phyloP scores from a whole-genome alignment of 768 basidiomycete genomes.

The Leucosporidium scottii region DNA sequence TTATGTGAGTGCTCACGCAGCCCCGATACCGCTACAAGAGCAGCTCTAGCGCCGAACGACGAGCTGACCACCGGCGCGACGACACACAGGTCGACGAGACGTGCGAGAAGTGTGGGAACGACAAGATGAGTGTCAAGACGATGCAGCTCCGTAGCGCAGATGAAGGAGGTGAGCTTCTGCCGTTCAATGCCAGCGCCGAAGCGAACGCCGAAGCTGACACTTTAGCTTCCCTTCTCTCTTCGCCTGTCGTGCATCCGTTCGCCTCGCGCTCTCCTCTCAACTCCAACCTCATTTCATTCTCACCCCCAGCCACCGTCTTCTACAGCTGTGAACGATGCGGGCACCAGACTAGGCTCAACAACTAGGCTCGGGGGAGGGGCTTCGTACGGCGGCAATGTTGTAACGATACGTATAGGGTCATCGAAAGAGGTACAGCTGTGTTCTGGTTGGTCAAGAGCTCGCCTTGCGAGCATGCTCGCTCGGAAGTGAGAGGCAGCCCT shows the following conservation, averaged over 20 bases:
- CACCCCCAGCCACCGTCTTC: constrained; percentile 23
- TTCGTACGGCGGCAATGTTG: not conserved
- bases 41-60: too few species aligned
- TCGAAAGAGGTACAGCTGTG: too few species aligned
- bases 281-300: not conserved
- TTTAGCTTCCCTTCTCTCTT: too few species aligned
- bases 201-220: too few species aligned
- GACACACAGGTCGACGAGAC: constrained; percentile 69
- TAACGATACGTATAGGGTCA: not conserved
- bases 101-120: constrained; percentile 53
- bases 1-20: constrained; percentile 4
- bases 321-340: constrained; percentile 39
- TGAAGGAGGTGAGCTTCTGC: constrained; percentile 22
- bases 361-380: constrained; percentile 22
- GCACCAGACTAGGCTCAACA: constrained; percentile 41
- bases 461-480: too few species aligned
- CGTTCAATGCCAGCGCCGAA: too few species aligned
- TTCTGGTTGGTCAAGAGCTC: too few species aligned
- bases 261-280: too few species aligned
- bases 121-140: constrained; percentile 30
- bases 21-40: too few species aligned
- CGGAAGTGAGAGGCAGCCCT: too few species aligned
- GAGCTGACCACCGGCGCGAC: not conserved
- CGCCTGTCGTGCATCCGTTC: too few species aligned
- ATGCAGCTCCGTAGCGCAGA: constrained; percentile 32